Conservation (phyloP, 768 basidiomycete species). For the Punctularia strigosozonata region DNA sequence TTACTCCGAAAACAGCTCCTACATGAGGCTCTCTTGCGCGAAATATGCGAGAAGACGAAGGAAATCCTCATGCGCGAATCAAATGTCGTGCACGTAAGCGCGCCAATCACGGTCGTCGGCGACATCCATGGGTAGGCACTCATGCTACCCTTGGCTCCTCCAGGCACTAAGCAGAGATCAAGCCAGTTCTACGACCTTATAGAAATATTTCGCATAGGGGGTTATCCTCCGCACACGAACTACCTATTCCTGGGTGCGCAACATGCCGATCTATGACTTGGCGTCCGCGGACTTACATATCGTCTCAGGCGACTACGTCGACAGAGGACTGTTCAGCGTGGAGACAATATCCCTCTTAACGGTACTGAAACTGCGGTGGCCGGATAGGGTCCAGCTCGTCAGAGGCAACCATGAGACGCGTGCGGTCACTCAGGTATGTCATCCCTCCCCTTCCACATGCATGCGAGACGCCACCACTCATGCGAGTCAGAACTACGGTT, state of each 20-base stretch:
- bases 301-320: slow-evolving; percentile 87
- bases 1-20: slow-evolving; percentile 86
- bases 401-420: slow-evolving; percentile 96
- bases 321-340: slow-evolving; percentile 94
- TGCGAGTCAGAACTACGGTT: slow-evolving; percentile 77
- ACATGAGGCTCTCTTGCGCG: slow-evolving; percentile 86
- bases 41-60: slow-evolving; percentile 99
- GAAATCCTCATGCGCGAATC: slow-evolving; percentile 98
- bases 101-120: slow-evolving; percentile 96
- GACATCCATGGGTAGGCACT: slow-evolving; percentile 92
- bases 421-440: slow-evolving; percentile 90
- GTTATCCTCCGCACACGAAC: slow-evolving; percentile 92
- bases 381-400: slow-evolving; percentile 92
- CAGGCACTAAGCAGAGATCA: slow-evolving; percentile 23
- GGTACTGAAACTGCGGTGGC: slow-evolving; percentile 93
- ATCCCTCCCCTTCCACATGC: slow-evolving; percentile 6
- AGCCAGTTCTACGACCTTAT: slow-evolving; percentile 99
- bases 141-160: slow-evolving; percentile 5
- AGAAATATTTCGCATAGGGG: slow-evolving; percentile 98
- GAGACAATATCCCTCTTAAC: slow-evolving; percentile 97
- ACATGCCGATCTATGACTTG: background rate
- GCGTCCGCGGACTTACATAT: background rate
- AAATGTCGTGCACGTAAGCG: slow-evolving; percentile 94
- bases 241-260: slow-evolving; percentile 91
- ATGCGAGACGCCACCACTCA: slow-evolving; percentile 17